These are phyloP conservation scores for Erodium moschatum DNA, from an alignment of 441 rosid genomes.

Conservation along the genomic window DNA sequence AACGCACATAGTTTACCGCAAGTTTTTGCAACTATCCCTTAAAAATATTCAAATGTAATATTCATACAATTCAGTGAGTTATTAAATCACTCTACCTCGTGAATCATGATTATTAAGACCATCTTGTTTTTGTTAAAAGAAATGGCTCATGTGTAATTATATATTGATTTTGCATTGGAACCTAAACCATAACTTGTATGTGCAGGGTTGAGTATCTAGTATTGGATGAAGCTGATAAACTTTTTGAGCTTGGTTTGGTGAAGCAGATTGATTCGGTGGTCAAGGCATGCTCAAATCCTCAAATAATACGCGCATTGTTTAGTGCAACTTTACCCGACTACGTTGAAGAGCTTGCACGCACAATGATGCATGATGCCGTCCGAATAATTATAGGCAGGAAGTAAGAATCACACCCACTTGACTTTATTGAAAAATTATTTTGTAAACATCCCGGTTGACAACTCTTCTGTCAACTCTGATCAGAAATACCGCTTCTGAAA, in stretches of 20 bases:
- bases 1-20: no score
- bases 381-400: slow-evolving; percentile 83
- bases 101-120: neutral
- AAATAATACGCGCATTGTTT: slow-evolving; percentile 68
- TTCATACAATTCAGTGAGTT: neutral
- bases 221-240: slow-evolving; percentile 92
- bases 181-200: slow-evolving; percentile 15
- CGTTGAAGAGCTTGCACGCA: slow-evolving; percentile 88
- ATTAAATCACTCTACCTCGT: neutral
- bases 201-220: slow-evolving; percentile 87
- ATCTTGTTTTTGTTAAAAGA: neutral
- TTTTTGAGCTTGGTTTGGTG: slow-evolving; percentile 75
- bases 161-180: neutral
- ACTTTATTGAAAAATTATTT: neutral
- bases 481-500: slow-evolving; percentile 81
- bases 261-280: slow-evolving; percentile 85
- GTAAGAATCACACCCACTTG: slow-evolving; percentile 34
- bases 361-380: slow-evolving; percentile 96
- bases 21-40: no score
- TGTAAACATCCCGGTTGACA: slow-evolving; percentile 4
- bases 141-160: no score
- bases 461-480: slow-evolving; percentile 19
- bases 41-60: neutral
- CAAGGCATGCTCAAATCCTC: slow-evolving; percentile 88
- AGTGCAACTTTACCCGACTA: slow-evolving; percentile 94